Evolutionary conservation across 176 grass and related monocot species (phyloP), one percentile per base, ranked within the genome.

Genomic region (Eragrostis curvula): DNA sequence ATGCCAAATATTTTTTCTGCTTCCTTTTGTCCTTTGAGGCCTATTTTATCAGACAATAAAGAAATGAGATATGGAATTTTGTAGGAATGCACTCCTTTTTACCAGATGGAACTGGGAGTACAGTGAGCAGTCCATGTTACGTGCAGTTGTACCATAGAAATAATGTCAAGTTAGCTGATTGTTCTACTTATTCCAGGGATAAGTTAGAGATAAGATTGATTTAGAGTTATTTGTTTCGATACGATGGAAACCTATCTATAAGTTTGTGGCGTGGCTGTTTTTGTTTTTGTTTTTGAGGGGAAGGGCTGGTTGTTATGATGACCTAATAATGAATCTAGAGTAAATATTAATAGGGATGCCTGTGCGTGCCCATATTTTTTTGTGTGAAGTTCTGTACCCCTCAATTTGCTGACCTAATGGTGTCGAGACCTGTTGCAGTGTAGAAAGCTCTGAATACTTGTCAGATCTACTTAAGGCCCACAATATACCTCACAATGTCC

Each of bases 381-480:
- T 32, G 42, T 64, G 29, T 62, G 12, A n/a, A 41, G 57, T 82
- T 68, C 70, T 29, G 46, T 52, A 7, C 29, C 46, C n/a, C 8
- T 40, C 3, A 79, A 29, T 28, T 71, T 32, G 39, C 73, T 89
- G 64, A 69, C 75, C 29, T 42, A n/a, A 52, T 79, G 24, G 24
- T 75, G 12, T 81, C 14, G 82, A 78, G 78, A 84, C 50, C 70
- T 79, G 13, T 68, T 89, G 36, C 84, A 98, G 96, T 66, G 92
- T 98, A 73, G 96, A 95, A 70, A 98, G 91, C 91, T 98, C 96
- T 62, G 96, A 98, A 70, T 95, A 95, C 63, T 84, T 98, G 68
- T 98, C 96, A 72, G 96, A 95, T 73, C 86, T 93, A 73, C 92
- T 98, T 71, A 98, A 81, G 66, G 57, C 71, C 59, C 83, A 45